Percentiles rank a stretch among this genome's conserved stretches.
Evolutionary conservation across 306 rosid species (phyloP).

Genomic region (Quercus robur): DNA sequence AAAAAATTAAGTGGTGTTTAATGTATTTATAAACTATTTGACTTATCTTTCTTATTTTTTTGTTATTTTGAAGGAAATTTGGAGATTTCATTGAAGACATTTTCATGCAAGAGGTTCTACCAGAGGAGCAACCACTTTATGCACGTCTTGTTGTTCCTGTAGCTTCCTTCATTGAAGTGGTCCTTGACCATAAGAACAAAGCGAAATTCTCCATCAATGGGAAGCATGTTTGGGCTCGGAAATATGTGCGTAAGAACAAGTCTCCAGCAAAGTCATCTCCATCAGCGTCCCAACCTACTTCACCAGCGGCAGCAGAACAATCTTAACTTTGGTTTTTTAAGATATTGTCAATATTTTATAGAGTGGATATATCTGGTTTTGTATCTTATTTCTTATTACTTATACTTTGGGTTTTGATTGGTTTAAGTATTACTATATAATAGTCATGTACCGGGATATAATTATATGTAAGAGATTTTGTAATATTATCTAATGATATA

Average conservation of each 20-base stretch:
- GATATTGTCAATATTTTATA: not conserved
- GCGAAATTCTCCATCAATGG: conserved; percentile 58
- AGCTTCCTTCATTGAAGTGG: conserved; percentile 10
- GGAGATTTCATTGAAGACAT: conserved; percentile 48
- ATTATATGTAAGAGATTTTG: no score
- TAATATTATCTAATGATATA: no score
- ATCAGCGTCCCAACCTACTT: not conserved
- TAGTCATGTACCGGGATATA: no score
- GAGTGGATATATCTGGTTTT: not conserved
- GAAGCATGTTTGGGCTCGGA: conserved; percentile 72
- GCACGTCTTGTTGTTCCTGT: conserved; percentile 51
- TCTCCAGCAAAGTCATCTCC: conserved; percentile 5
- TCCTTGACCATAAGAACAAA: conserved; percentile 27
- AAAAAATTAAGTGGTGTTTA: no score
- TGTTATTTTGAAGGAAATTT: conserved; percentile 28
- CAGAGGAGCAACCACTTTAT: conserved; percentile 45
- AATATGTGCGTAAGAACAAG: conserved; percentile 30
- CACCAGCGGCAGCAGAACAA: not conserved
- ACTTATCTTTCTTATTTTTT: not conserved
- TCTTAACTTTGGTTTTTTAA: not conserved
- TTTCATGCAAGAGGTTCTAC: conserved; percentile 47
- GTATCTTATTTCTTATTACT: no score
- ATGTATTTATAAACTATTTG: not conserved
- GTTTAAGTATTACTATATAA: no score
- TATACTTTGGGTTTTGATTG: no score